These are phyloP conservation scores for Diatrype stigma DNA, from an alignment of 2,329 filamentous ascomycete species.

Conservation along the genomic window DNA sequence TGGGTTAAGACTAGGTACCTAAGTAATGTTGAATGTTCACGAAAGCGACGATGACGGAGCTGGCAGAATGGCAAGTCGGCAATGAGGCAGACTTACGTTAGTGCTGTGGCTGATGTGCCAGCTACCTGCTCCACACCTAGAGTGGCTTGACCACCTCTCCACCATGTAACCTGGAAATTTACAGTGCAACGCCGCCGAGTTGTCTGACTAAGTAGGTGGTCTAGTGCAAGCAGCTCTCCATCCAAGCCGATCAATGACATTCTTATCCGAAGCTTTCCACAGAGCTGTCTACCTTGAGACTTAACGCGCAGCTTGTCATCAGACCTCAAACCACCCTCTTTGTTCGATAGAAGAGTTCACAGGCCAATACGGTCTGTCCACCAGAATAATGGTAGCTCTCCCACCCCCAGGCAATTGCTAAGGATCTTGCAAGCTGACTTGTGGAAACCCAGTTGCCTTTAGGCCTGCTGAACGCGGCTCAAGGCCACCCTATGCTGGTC, in stretches of 20 bases:
- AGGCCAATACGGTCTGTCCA: conserved; percentile 3
- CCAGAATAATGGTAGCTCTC: neutral
- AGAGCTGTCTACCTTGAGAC: neutral
- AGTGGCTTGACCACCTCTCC: neutral
- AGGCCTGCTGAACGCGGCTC: conserved; percentile 88
- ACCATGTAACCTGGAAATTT: neutral
- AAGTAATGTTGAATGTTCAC: too few relatives aligned
- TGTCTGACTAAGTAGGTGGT: too few relatives aligned
- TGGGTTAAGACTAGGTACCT: too few relatives aligned
- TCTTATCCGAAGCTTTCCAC: neutral
- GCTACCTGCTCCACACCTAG: neutral
- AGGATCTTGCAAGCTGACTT: conserved; percentile 9
- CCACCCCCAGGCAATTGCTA: neutral
- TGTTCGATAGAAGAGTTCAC: neutral
- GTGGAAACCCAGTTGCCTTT: conserved; percentile 53
- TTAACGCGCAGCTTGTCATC: neutral
- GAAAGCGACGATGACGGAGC: too few relatives aligned
- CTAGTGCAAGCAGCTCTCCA: too few relatives aligned
- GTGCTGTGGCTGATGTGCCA: neutral
- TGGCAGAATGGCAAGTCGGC: too few relatives aligned
- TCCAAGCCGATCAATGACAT: too few relatives aligned
- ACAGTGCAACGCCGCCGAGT: neutral
- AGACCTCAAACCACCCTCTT: neutral
- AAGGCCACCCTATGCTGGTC: conserved; percentile 78
- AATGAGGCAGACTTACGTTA: too few relatives aligned